phyloP scores from a whole-genome alignment of 805 yeast genomes.

The Wickerhamomyces canadensis region DNA sequence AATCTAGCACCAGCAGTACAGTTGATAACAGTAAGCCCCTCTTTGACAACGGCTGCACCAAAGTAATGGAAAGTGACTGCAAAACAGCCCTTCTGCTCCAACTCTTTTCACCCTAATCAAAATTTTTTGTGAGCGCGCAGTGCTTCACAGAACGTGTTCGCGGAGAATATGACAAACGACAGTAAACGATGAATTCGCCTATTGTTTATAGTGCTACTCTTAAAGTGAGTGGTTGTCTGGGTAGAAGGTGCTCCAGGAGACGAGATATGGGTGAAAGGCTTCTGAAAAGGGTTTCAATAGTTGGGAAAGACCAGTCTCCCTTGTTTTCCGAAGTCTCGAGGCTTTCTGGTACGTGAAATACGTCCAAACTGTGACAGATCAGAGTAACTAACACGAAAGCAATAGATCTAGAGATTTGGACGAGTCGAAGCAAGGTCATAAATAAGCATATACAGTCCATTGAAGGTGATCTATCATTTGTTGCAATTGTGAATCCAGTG shows the following conservation, averaged over 20 bases:
- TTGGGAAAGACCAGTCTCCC: background rate
- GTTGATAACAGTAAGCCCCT: too few species aligned
- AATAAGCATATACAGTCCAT: slow-evolving; percentile 14
- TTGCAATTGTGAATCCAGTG: slow-evolving; percentile 15
- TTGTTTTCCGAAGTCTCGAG: background rate
- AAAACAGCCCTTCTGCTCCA: too few species aligned
- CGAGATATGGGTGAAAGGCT: slow-evolving; percentile 15
- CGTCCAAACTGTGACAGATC: too few species aligned
- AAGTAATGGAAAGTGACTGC: too few species aligned
- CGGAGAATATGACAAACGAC: background rate
- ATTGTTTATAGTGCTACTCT: background rate
- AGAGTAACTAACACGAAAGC: background rate
- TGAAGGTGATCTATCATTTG: slow-evolving; percentile 5
- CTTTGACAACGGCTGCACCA: too few species aligned
- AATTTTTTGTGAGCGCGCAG: too few species aligned
- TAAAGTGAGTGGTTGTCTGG: too few species aligned
- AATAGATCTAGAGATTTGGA: slow-evolving; percentile 22
- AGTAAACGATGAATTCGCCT: too few species aligned
- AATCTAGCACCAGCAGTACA: too few species aligned
- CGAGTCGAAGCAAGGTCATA: slow-evolving; percentile 20
- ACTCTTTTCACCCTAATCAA: too few species aligned
- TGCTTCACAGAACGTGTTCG: too few species aligned
- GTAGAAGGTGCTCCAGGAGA: background rate
- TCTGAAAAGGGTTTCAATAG: slow-evolving; percentile 7
- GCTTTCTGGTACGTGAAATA: slow-evolving; percentile 5